These are phyloP conservation scores for Pseudonitzschia multistriata DNA, from an alignment of 108 stramenopile species.

Conservation along the genomic window DNA sequence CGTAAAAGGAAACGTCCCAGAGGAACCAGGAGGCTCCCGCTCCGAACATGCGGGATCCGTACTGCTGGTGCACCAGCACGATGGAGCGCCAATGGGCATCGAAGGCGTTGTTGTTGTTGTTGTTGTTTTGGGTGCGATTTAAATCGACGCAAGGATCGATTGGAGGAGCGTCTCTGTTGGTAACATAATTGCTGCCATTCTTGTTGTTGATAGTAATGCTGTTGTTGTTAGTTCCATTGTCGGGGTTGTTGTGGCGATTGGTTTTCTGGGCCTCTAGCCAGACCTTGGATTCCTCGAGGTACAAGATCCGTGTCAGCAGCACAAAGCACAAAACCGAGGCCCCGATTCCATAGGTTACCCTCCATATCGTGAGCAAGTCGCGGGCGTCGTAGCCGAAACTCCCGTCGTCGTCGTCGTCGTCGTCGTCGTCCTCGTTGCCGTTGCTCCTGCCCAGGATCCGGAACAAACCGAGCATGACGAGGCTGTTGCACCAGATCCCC, in stretches of 20 bases:
- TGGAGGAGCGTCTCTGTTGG: too few relatives aligned
- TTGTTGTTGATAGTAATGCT: background rate
- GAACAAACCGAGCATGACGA: slow-evolving; percentile 46
- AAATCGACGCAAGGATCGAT: too few relatives aligned
- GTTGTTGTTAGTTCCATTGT: background rate
- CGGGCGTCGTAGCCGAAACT: slow-evolving; percentile 16
- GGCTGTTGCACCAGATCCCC: slow-evolving; percentile 64
- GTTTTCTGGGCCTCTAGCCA: slow-evolving; percentile 33
- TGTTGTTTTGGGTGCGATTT: background rate
- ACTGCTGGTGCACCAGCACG: slow-evolving; percentile 26
- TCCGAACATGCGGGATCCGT: slow-evolving; percentile 66
- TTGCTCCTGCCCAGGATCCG: slow-evolving; percentile 20
- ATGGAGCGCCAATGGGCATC: background rate
- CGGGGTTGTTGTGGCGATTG: background rate
- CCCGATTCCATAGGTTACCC: slow-evolving; percentile 53
- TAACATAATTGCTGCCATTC: background rate
- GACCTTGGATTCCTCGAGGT: slow-evolving; percentile 56
- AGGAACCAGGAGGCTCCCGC: slow-evolving; percentile 60
- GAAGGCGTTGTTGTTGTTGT: background rate
- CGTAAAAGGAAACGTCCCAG: slow-evolving; percentile 83
- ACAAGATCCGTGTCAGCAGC: slow-evolving; percentile 28
- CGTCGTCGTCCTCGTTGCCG: slow-evolving; percentile 1
- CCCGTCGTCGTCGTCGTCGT: slow-evolving; percentile 21
- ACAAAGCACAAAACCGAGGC: slow-evolving; percentile 21
- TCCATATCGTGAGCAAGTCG: slow-evolving; percentile 51